Conservation (phyloP, 495 filamentous ascomycete genomes). For the Penicillium tannophilum region DNA sequence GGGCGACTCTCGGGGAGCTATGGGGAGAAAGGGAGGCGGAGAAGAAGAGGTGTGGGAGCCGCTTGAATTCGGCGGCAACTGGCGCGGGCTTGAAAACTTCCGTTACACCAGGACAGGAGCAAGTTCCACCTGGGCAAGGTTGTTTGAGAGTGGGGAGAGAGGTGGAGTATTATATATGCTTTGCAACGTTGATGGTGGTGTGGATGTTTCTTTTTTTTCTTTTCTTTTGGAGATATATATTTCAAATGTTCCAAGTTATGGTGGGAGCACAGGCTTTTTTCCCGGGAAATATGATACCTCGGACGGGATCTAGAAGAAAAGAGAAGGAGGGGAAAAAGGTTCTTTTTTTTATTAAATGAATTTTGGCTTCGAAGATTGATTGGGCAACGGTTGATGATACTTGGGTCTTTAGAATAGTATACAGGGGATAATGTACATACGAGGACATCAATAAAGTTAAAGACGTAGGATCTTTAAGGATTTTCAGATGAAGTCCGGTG, state of each 20-base stretch:
- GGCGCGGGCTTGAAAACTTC: conserved; percentile 26
- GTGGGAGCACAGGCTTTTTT: conserved; percentile 19
- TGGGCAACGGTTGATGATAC: background rate
- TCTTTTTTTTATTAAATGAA: background rate
- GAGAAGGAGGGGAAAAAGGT: conserved; percentile 1
- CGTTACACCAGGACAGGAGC: conserved; percentile 23
- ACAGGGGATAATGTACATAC: background rate
- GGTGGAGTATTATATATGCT: background rate
- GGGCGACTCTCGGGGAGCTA: conserved; percentile 8
- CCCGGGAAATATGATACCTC: conserved; percentile 25
- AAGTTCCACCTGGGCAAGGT: no score
- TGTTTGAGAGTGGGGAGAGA: no score
- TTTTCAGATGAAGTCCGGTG: background rate
- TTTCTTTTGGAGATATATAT: background rate
- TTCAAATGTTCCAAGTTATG: background rate
- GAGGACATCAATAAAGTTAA: background rate
- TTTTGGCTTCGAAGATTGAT: background rate
- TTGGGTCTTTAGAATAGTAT: background rate
- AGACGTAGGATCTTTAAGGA: background rate
- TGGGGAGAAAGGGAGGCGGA: conserved; percentile 17
- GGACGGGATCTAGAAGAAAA: conserved; percentile 12
- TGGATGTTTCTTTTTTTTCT: background rate
- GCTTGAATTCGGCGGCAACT: conserved; percentile 24
- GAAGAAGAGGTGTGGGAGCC: conserved; percentile 18
- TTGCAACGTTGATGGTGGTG: background rate